phyloP scores from a whole-genome alignment of 106 monocot genomes.

The Alisma plantagoaquatica region DNA sequence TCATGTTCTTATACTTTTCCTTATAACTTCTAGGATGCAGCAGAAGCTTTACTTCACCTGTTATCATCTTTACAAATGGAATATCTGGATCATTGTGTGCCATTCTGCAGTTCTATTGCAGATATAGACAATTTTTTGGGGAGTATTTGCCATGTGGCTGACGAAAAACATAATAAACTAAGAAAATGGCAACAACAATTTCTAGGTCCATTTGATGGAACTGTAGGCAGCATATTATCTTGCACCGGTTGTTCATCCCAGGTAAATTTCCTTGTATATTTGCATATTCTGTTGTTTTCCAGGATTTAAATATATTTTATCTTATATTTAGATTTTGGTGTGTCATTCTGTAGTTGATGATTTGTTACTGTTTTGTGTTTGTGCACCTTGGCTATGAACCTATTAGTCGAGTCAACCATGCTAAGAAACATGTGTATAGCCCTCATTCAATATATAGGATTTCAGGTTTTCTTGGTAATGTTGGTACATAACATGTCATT shows the following conservation, averaged over 20 bases:
- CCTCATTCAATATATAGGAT: no score
- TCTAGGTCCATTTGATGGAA: conserved; percentile 70
- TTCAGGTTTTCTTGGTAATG: no score
- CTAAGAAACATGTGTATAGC: no score
- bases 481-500: no score
- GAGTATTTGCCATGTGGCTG: conserved; percentile 28
- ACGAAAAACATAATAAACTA: conserved; percentile 22
- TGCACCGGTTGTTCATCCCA: conserved; percentile 63
- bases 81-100: conserved; percentile 27
- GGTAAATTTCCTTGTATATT: conserved; percentile 23
- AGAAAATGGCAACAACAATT: conserved; percentile 39
- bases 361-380: no score
- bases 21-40: conserved; percentile 57
- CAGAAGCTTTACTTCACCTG: conserved; percentile 80
- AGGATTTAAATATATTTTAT: no score
- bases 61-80: conserved; percentile 70
- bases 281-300: neutral
- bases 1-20: neutral
- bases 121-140: conserved; percentile 30
- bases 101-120: conserved; percentile 32
- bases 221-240: conserved; percentile 57
- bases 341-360: no score
- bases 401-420: no score
- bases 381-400: no score
- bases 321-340: no score